Percentiles rank a stretch among this genome's conserved stretches.
Conservation (phyloP, 78 protist species). For the Cavenderia fasciculata region DNA sequence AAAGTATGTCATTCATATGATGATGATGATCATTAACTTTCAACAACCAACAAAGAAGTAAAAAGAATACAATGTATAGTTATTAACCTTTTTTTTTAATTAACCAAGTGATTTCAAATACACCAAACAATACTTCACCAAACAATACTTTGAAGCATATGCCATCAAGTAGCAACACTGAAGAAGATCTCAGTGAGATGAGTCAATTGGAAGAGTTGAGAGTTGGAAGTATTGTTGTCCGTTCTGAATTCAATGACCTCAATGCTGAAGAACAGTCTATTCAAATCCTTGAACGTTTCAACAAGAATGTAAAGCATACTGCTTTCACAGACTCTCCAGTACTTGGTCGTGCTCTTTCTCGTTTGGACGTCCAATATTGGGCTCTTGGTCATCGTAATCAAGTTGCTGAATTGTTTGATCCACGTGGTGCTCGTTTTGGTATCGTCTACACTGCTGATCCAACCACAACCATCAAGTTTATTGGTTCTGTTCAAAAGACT, state of each 20-base stretch:
- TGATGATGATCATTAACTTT: too few relatives aligned
- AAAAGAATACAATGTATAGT: too few relatives aligned
- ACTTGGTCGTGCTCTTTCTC: slow-evolving; percentile 1
- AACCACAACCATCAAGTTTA: slow-evolving; percentile 15
- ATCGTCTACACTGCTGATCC: slow-evolving; percentile 35
- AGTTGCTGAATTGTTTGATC: slow-evolving; percentile 23
- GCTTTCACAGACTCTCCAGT: slow-evolving; percentile 46
- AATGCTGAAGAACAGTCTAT: slow-evolving; percentile 14
- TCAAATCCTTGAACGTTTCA: slow-evolving; percentile 29
- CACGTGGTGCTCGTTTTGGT: slow-evolving; percentile 27
- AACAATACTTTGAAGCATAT: too few relatives aligned
- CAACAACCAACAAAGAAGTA: too few relatives aligned
- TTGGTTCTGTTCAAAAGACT: slow-evolving; percentile 48
- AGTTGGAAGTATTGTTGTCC: background rate
- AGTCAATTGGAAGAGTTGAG: background rate
- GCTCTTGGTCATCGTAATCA: slow-evolving; percentile 10
- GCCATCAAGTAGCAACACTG: too few relatives aligned
- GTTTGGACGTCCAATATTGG: background rate
- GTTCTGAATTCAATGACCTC: slow-evolving; percentile 7
- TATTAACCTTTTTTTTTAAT: too few relatives aligned
- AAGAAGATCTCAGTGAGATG: too few relatives aligned
- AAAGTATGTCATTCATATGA: too few relatives aligned
- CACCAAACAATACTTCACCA: too few relatives aligned
- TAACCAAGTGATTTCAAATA: too few relatives aligned
- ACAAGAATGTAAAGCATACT: slow-evolving; percentile 11